These are phyloP conservation scores for Trichoderma koningiopsis DNA, from an alignment of 2,329 filamentous ascomycete genomes.

Conservation along the genomic window DNA sequence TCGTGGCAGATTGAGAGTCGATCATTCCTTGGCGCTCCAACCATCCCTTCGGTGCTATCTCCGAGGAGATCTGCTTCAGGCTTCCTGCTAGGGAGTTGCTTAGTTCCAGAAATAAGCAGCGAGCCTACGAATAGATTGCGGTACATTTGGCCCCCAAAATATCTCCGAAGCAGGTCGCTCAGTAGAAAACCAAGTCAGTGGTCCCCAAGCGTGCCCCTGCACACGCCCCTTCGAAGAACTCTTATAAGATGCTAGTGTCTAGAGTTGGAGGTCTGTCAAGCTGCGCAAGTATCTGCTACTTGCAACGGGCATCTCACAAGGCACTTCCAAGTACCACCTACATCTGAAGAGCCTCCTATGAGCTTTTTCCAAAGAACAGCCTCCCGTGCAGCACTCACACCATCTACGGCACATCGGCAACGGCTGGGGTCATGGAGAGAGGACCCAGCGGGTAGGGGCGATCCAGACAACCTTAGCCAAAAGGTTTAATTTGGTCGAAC, in stretches of 20 bases:
- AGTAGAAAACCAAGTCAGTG: background rate
- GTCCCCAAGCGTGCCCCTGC: background rate
- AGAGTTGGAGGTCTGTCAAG: background rate
- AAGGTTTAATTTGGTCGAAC: background rate
- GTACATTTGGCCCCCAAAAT: background rate
- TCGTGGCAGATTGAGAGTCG: background rate
- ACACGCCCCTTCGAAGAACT: background rate
- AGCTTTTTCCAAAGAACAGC: background rate
- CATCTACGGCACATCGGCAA: slow-evolving; percentile 26
- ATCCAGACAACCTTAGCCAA: background rate
- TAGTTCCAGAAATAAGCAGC: background rate
- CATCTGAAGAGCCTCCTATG: background rate
- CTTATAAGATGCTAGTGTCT: background rate
- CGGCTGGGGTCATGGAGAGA: slow-evolving; percentile 14
- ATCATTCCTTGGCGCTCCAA: background rate
- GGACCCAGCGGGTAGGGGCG: background rate
- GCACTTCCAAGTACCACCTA: background rate
- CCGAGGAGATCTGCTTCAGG: background rate
- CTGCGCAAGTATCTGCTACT: slow-evolving; percentile 10
- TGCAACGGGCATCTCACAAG: background rate
- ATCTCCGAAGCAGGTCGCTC: background rate
- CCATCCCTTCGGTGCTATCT: background rate
- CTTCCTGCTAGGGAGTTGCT: background rate
- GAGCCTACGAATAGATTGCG: background rate
- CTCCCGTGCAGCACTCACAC: slow-evolving; percentile 10